Base-by-base conservation (phyloP, 495 filamentous ascomycete species). In the Penicillium nucicola region DNA sequence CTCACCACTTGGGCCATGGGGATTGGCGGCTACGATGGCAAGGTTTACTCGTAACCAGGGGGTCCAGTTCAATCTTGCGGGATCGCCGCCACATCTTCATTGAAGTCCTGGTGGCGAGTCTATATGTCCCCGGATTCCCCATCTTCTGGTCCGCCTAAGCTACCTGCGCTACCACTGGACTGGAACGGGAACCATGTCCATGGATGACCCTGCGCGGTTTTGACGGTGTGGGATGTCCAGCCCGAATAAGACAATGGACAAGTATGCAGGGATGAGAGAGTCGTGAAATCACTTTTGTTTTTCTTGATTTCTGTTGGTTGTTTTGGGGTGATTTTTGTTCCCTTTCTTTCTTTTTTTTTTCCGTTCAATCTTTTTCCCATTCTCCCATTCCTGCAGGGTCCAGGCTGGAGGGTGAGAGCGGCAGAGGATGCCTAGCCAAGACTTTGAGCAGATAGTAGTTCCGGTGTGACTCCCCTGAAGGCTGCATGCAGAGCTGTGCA, bases 61-160 rank as follows among this genome's bases (percentile, higher is more conserved):
- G 39, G 50, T 12, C 35, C 30, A 58, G 30, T 43, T 40, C 55
- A 28, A 31, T 49, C 50, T 48, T 35, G 51, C 48, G 56, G 56
- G 52, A 48, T 55, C 46, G 33, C 48, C 42, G 47, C 38, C 42
- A 37, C 43, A 36, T 45, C 30, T 42, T 36, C 18, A 37, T 31
- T 10, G 25, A 28, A 8, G 7, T 28, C 25, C 25, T 28, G 25
- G 32, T 45, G 18, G 19, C 31, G 32, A 45, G 22, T 32, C 4
- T 37, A 33, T 18, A 10, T 18, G n/a, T 30, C 37, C 51, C 28
- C 45, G 52, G 46, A 41, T 33, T 31, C 41, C 44, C 45, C 32
- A 38, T 47, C 34, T 39, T 28, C 28, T 28, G 42, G 39, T 39
- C 25, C 36, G 33, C 18, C 28, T 22, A 45, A 41, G 28, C 43